Conservation (phyloP, 108 stramenopile species). For the Epipyxis sp. region DNA sequence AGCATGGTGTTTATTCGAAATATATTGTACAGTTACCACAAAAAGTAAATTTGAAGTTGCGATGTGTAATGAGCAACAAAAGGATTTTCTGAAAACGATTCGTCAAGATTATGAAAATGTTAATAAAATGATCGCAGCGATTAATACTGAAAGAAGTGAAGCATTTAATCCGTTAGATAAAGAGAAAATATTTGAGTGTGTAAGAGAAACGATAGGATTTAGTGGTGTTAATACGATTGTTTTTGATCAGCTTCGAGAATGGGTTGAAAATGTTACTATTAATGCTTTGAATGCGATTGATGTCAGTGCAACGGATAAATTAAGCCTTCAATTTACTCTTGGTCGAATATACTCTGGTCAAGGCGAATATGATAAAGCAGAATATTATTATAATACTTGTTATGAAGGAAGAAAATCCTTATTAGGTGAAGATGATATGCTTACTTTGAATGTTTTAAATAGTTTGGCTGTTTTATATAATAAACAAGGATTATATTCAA, state of each 20-base stretch:
- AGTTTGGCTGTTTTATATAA: neutral
- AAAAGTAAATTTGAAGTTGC: neutral
- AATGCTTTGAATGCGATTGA: neutral
- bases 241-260: neutral
- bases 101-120: neutral
- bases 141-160: neutral
- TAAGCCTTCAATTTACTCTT: neutral
- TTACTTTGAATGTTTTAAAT: neutral
- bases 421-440: neutral
- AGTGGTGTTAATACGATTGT: neutral
- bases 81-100: too few relatives aligned
- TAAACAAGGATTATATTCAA: neutral
- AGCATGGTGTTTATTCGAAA: neutral
- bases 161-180: neutral
- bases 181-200: neutral
- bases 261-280: neutral
- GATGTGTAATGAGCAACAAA: neutral
- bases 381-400: neutral
- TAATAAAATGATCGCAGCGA: neutral
- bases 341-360: too few relatives aligned
- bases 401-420: neutral
- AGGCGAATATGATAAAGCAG: neutral
- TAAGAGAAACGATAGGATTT: neutral
- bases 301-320: neutral
- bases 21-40: neutral